Evolutionary conservation across 2,329 filamentous ascomycete genomes (phyloP).

Genomic region (Fusarium longipes): DNA sequence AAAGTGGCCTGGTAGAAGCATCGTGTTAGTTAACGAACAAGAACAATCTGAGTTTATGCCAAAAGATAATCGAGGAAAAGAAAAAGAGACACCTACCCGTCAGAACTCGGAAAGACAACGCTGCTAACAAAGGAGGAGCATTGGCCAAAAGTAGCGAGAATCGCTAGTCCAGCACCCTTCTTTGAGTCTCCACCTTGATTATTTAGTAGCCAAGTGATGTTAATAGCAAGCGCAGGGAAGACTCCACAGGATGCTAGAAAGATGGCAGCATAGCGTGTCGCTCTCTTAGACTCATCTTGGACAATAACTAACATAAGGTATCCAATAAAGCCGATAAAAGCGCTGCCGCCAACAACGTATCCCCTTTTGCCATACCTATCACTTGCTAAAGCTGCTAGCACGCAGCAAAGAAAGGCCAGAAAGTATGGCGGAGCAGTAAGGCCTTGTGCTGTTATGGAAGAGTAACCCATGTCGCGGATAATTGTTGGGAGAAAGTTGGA

Average conservation of each 20-base stretch:
- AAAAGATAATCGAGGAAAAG: fast-evolving
- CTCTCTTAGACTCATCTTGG: slow-evolving; percentile 11
- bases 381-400: slow-evolving; percentile 9
- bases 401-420: slow-evolving; percentile 15
- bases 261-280: slow-evolving; percentile 9
- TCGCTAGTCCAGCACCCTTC: slow-evolving; percentile 6
- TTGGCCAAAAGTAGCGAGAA: slow-evolving; percentile 18
- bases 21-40: not conserved
- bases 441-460: slow-evolving; percentile 15
- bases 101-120: slow-evolving; percentile 12
- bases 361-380: slow-evolving; percentile 18
- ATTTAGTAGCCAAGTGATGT: slow-evolving; percentile 31
- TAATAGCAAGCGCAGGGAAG: slow-evolving; percentile 21
- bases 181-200: slow-evolving; percentile 31
- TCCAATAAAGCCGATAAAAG: slow-evolving; percentile 7
- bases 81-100: slow-evolving; percentile 7
- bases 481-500: slow-evolving; percentile 34
- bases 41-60: not conserved
- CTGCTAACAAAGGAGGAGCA: slow-evolving; percentile 22
- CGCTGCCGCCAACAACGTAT: not conserved
- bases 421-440: slow-evolving; percentile 21
- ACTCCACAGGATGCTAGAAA: slow-evolving; percentile 11
- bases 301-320: slow-evolving; percentile 13
- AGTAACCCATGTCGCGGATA: slow-evolving; percentile 17
- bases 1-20: slow-evolving; percentile 13